Base-by-base conservation (phyloP, 495 filamentous ascomycete genomes). In the Aspergillus nanangensis region DNA sequence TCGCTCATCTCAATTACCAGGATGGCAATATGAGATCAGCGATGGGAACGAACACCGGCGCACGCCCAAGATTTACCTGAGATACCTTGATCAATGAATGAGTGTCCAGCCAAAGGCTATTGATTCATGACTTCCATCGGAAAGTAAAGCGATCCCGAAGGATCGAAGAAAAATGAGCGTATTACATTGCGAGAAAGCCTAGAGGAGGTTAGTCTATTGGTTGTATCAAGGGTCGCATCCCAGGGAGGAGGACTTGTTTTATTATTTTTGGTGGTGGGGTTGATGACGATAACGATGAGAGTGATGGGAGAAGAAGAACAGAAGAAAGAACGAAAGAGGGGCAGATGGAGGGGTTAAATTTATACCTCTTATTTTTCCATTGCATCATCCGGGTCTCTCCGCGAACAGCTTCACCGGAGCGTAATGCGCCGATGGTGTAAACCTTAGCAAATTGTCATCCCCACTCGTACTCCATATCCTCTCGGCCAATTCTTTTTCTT, bases 1-100 rank as follows among this genome's bases (percentile, higher is more conserved):
- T 29, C 25, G 25, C 7, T 29, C 11, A 29, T 5, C 25, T 11
- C 7, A 7, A 7, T 11, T 11, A 29, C 25, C 25, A 29, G 5
- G 25, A 29, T 29, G 25, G 25, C 25, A n/a, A n/a, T n/a, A n/a
- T n/a, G n/a, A n/a, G n/a, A n/a, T n/a, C n/a, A n/a, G n/a, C n/a
- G n/a, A n/a, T n/a, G n/a, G 47, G 69, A 66, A 75, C 80, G 75
- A 80, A 82, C 81, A 84, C 81, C 79, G 79, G 81, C 78, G 66
- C 81, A 84, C 77, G 74, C 78, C 67, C 66, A 72, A 62, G 63
- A 45, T 64, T 76, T 76, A 74, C 72, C 74, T 81, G 68, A 77
- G 65, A 70, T 80, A 81, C 77, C 79, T 82, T 81, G 78, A 82
- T 74, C 69, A 56, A 58, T 55, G 41, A 58, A 65, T 60, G 60